A percentile compares a stretch with the other conserved stretches of the same genome.
These are phyloP conservation scores for Setaria italica DNA, from an alignment of 202 grass and related monocot species.

Conservation along the genomic window DNA sequence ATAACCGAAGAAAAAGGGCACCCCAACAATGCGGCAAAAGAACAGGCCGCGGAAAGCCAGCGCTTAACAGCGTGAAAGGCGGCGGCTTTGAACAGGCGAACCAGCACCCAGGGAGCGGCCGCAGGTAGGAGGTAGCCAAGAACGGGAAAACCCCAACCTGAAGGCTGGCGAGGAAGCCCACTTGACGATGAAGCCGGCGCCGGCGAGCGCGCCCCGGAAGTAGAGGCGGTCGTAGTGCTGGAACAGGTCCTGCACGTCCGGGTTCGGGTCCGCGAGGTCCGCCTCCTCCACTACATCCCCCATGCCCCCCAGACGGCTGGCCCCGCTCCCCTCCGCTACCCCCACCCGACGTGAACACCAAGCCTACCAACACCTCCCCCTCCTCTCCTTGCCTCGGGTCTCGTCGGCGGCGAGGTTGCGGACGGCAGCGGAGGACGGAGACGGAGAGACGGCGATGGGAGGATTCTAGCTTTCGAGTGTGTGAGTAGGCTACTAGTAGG, in stretches of 20 bases:
- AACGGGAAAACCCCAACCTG: slow-evolving; percentile 42
- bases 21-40: background rate
- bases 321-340: background rate
- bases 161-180: slow-evolving; percentile 41
- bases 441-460: background rate
- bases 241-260: slow-evolving; percentile 64
- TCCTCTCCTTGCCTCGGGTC: background rate
- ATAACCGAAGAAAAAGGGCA: background rate
- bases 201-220: slow-evolving; percentile 64
- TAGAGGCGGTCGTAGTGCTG: slow-evolving; percentile 65
- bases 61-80: background rate
- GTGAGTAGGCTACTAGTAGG: background rate
- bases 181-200: slow-evolving; percentile 48
- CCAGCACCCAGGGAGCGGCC: background rate
- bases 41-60: background rate
- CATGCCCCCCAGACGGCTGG: background rate
- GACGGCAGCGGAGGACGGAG: background rate
- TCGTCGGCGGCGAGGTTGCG: background rate
- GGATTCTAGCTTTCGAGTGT: background rate
- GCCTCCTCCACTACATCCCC: slow-evolving; percentile 30
- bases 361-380: background rate
- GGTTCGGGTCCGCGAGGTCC: slow-evolving; percentile 48
- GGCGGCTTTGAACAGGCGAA: background rate
- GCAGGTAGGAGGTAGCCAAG: background rate
- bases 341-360: background rate